These are phyloP conservation scores for Calophaca sinica DNA, from an alignment of 306 rosid species.

Conservation along the genomic window DNA sequence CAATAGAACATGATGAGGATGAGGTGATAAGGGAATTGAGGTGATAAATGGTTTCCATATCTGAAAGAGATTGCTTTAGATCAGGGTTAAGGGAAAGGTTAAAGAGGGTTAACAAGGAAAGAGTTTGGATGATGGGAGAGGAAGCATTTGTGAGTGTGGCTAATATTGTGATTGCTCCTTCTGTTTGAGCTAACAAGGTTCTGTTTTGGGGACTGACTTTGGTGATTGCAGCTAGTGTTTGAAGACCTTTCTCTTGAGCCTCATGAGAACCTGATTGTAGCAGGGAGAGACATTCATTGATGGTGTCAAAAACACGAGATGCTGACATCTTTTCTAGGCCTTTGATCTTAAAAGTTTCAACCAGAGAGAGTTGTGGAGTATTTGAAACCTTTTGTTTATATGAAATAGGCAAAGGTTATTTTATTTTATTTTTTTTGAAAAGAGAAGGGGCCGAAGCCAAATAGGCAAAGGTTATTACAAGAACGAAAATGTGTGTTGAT, in stretches of 20 bases:
- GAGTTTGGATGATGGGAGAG: conserved; percentile 56
- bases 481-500: conserved; percentile 31
- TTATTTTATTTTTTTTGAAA: background rate
- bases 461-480: background rate
- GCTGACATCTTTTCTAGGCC: conserved; percentile 50
- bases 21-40: conserved; percentile 64
- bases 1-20: conserved; percentile 42
- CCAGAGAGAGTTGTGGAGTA: too few relatives aligned
- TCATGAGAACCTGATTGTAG: conserved; percentile 54
- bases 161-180: conserved; percentile 51
- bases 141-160: conserved; percentile 53
- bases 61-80: conserved; percentile 71
- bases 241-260: conserved; percentile 64
- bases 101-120: conserved; percentile 76
- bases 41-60: conserved; percentile 61
- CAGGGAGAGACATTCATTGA: conserved; percentile 51
- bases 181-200: conserved; percentile 58
- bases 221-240: conserved; percentile 65
- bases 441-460: background rate
- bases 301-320: conserved; percentile 48
- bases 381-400: too few relatives aligned
- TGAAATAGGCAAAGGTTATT: too few relatives aligned
- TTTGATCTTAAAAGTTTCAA: background rate
- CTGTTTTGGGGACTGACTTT: conserved; percentile 77
- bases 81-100: conserved; percentile 79